Percentiles rank a stretch among this genome's conserved stretches.
Evolutionary conservation across 192 early-diverging fungal genomes (phyloP).

Genomic region (Umbelopsis vinacea): DNA sequence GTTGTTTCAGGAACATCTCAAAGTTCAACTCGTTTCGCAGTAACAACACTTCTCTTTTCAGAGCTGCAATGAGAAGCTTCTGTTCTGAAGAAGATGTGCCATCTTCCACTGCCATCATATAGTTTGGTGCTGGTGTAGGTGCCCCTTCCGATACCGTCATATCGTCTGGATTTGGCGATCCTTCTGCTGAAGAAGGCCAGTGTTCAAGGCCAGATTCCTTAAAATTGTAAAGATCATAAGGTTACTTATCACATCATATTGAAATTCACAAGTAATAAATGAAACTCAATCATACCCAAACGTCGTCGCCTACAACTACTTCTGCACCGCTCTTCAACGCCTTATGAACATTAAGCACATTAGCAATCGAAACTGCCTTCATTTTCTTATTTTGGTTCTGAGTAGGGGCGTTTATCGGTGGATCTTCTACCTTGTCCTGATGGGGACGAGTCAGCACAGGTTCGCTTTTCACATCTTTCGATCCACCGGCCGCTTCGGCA

Average conservation of each 20-base stretch:
- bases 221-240: neutral
- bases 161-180: neutral
- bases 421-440: neutral
- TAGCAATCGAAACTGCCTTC: constrained; percentile 34
- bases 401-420: neutral
- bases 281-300: constrained; percentile 32
- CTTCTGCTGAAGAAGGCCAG: neutral
- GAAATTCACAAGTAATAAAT: neutral
- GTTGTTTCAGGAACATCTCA: constrained; percentile 64
- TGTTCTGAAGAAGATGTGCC: constrained; percentile 26
- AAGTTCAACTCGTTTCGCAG: constrained; percentile 63
- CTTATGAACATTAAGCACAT: constrained; percentile 41
- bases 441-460: neutral
- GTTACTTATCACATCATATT: neutral
- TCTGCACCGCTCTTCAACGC: constrained; percentile 50
- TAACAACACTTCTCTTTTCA: constrained; percentile 58
- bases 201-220: constrained; percentile 30
- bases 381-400: neutral
- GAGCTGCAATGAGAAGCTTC: constrained; percentile 35
- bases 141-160: neutral
- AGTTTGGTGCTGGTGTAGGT: constrained; percentile 7
- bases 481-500: neutral
- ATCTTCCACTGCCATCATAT: constrained; percentile 11
- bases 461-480: constrained; percentile 12
- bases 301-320: constrained; percentile 44